Evolutionary conservation across 805 yeast species (phyloP).

Genomic region (Lachancea waltii): DNA sequence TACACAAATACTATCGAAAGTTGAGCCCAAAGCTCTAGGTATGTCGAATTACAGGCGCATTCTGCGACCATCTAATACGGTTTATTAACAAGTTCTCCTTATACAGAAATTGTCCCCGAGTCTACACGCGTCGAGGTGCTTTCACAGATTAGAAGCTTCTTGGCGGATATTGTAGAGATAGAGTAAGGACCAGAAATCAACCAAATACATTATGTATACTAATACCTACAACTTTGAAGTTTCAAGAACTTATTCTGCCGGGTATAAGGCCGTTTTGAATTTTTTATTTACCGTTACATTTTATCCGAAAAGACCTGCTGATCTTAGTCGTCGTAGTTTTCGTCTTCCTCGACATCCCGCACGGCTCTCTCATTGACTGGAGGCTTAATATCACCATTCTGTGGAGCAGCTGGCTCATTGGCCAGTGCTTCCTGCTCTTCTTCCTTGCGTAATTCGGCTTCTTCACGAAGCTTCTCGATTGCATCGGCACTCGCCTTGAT

Average conservation of each 20-base stretch:
- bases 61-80: background rate
- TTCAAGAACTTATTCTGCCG: background rate
- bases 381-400: constrained; percentile 8
- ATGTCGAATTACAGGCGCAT: too few relatives aligned
- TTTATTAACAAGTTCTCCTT: constrained; percentile 11
- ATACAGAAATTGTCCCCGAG: constrained; percentile 56
- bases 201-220: background rate
- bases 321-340: constrained; percentile 40
- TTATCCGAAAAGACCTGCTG: background rate
- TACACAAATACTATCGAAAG: constrained; percentile 41
- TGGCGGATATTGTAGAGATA: constrained; percentile 43
- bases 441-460: constrained; percentile 35
- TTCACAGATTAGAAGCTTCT: constrained; percentile 49
- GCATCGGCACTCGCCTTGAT: constrained; percentile 34
- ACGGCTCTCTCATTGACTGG: constrained; percentile 24
- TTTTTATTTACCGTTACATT: constrained; percentile 5
- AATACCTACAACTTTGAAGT: too few relatives aligned
- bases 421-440: constrained; percentile 24
- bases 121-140: constrained; percentile 55
- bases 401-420: constrained; percentile 12
- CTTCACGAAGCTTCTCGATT: constrained; percentile 37
- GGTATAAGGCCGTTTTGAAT: background rate
- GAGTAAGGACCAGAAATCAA: constrained; percentile 17
- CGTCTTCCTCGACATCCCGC: constrained; percentile 40
- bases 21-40: constrained; percentile 63